Conservation (phyloP, 2,329 filamentous ascomycete genomes). For the Xenoacremonium recifei region DNA sequence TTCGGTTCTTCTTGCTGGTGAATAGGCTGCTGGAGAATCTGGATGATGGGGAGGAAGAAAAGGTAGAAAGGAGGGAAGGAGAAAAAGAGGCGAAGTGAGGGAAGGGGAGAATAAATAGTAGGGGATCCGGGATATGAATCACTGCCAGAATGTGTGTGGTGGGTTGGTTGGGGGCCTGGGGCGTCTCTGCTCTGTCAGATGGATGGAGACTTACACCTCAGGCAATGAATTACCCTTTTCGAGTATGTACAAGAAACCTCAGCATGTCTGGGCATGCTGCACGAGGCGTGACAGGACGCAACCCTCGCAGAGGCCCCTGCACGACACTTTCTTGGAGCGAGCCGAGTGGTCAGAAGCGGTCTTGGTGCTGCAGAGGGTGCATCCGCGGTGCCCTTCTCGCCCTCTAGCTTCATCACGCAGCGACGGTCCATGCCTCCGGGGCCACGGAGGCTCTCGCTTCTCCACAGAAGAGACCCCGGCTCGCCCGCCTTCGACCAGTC, state of each 20-base stretch:
- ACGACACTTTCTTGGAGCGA: not conserved
- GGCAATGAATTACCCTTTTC: constrained; percentile 1
- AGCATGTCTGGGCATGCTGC: not conserved
- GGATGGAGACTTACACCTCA: constrained; percentile 1
- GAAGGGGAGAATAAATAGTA: constrained; percentile 3
- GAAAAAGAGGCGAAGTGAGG: constrained; percentile 7
- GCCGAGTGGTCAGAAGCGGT: not conserved
- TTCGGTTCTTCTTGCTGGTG: not conserved
- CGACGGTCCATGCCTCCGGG: not conserved
- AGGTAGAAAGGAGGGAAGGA: constrained; percentile 9
- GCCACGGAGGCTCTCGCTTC: not conserved
- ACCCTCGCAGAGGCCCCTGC: too few relatives aligned
- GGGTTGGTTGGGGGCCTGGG: too few relatives aligned
- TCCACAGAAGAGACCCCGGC: not conserved
- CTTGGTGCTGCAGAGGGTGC: not conserved
- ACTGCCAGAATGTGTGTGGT: too few relatives aligned
- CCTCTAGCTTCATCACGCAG: too few relatives aligned
- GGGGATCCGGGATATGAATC: too few relatives aligned
- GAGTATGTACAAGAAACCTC: not conserved
- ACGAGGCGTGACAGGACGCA: not conserved
- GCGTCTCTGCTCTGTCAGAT: not conserved
- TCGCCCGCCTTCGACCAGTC: not conserved
- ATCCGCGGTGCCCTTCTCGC: not conserved
- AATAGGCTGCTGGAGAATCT: constrained; percentile 1
- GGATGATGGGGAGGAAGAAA: constrained; percentile 4